Evolutionary conservation across 305 asterid genomes (phyloP).

Genomic region (Rubia occidens): DNA sequence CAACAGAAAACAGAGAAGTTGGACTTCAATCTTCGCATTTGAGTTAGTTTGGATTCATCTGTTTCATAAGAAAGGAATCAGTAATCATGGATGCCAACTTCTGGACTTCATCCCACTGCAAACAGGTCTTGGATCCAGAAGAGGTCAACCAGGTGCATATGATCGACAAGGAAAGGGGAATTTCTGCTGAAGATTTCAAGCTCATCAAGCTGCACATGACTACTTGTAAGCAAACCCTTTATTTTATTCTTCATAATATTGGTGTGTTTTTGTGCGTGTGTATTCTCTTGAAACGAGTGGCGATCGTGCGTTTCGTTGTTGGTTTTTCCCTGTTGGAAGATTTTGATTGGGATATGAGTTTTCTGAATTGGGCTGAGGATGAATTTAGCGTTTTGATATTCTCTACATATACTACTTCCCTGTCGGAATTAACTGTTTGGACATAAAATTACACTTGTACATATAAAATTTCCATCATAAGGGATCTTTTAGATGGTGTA

Average conservation of each 20-base stretch:
- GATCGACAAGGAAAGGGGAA: constrained; percentile 70
- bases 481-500: too few species aligned
- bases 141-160: constrained; percentile 70
- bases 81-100: constrained; percentile 72
- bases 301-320: too few species aligned
- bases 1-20: background rate
- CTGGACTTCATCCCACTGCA: constrained; percentile 91
- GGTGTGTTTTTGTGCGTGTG: too few species aligned
- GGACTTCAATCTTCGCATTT: background rate
- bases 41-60: background rate
- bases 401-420: too few species aligned
- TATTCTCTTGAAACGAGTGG: background rate
- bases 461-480: too few species aligned
- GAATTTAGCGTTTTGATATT: background rate
- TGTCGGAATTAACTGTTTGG: background rate
- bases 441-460: background rate
- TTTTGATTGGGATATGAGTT: background rate
- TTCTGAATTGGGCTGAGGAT: background rate
- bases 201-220: constrained; percentile 80
- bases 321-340: background rate
- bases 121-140: constrained; percentile 69
- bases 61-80: background rate
- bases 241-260: background rate
- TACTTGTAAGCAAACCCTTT: constrained; percentile 37
- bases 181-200: constrained; percentile 80